Evolutionary conservation across 495 filamentous ascomycete genomes (phyloP), one percentile per base, ranked within the genome.

Genomic region (Neurospora sp.): DNA sequence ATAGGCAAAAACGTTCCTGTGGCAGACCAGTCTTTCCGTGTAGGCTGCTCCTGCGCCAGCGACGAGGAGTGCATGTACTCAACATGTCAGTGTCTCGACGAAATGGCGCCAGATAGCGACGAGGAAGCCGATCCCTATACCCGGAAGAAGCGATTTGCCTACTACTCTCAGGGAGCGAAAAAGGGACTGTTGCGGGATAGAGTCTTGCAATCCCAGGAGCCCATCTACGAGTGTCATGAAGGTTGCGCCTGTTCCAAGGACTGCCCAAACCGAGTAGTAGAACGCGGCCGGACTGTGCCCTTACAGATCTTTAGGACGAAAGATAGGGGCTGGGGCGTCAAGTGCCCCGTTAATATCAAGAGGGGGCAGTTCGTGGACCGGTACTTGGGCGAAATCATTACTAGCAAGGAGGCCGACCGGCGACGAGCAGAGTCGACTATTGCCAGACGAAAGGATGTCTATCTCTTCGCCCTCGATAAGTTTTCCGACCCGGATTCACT

Each of bases 301-400:
- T 80, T 98, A 7, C 87, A 96, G 76, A 93, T 98, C 37, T 99
- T 98, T 79, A 86, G 91, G 73, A 97, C 94, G 0, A 78, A 82
- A 5, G 81, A 86, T 20, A 89, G 95, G 41, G 96, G 96, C 8
- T 97, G 94, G 88, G 96, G 93, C 37, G 87, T 98, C 2, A 86
- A 90, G 10, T 93, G 89, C 53, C 86, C 85, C 0, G 86, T 90
- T 14, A 81, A 87, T 31, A 88, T 99, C 31, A 83, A 86, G 71
- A 85, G 86, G 70, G 95, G 95, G 7, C 92, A 96, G 76, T 98
- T 96, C 75, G 88, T 98, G 70, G 95, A 96, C 77, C 87, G 87
- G 27, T 98, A 98, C 74, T 89, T 93, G 16, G 95, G 95, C 1
- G 95, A 98, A 78, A 87, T 97, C 37, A 91, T 98, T 73, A 93